Conservation (phyloP, 352 stramenopile species). For the Phytophthora colocasiae region DNA sequence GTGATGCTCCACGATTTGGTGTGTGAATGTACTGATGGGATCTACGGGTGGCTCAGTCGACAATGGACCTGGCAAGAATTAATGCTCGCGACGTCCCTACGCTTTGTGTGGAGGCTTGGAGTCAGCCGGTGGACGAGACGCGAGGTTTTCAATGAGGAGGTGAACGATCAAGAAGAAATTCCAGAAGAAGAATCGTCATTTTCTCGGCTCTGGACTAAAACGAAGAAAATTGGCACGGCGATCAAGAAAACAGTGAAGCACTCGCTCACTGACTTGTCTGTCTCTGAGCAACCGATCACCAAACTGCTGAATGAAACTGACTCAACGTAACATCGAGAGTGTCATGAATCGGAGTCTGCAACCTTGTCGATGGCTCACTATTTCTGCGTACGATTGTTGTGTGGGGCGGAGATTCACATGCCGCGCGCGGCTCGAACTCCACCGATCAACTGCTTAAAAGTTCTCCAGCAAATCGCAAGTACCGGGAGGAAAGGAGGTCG, state of each 20-base stretch:
- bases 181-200: too few species aligned
- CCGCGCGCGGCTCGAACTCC: too few species aligned
- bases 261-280: neutral
- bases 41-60: neutral
- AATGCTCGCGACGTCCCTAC: neutral
- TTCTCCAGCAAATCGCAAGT: too few species aligned
- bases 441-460: too few species aligned
- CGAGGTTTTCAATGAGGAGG: neutral
- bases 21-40: neutral
- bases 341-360: neutral
- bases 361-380: neutral
- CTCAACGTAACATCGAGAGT: neutral
- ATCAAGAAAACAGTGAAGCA: neutral
- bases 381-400: neutral
- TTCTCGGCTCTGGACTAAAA: too few species aligned
- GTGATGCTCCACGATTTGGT: neutral
- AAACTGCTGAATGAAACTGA: neutral
- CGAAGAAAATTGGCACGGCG: too few species aligned
- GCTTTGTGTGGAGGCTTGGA: neutral
- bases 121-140: neutral
- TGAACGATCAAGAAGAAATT: neutral
- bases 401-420: too few species aligned
- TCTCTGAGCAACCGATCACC: neutral
- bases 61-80: neutral
- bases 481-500: too few species aligned